Evolutionary conservation across 768 basidiomycete species (phyloP).

Genomic region (Phylloporus sp.): DNA sequence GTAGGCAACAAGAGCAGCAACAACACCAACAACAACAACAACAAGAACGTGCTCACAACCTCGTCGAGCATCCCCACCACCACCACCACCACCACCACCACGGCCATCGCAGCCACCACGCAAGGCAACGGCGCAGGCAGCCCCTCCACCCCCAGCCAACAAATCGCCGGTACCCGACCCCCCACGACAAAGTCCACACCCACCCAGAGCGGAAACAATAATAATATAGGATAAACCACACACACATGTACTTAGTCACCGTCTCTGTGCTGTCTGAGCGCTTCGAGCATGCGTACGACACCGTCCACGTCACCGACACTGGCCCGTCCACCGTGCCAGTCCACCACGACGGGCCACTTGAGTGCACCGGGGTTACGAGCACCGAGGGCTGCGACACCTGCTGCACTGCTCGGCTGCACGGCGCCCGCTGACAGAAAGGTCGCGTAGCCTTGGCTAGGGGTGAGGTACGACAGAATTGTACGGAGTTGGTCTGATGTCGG

Average conservation of each 20-base stretch:
- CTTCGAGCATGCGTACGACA: conserved; percentile 65
- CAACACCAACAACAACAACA: no score
- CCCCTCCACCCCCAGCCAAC: no score
- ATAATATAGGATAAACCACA: no score
- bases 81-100: not conserved
- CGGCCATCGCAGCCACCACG: not conserved
- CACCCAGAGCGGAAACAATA: no score
- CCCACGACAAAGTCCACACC: no score
- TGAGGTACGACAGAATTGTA: conserved; percentile 61
- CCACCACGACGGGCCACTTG: conserved; percentile 79
- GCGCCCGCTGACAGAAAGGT: conserved; percentile 50
- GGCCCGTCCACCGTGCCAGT: conserved; percentile 67
- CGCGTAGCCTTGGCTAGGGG: conserved; percentile 25
- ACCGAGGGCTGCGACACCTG: conserved; percentile 49
- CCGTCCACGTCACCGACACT: conserved; percentile 66
- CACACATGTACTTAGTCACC: conserved; percentile 48
- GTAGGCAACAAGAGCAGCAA: conserved; percentile 29
- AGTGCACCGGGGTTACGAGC: conserved; percentile 54
- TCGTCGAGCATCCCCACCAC: no score
- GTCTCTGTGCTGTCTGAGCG: conserved; percentile 60
- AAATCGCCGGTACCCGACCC: not conserved
- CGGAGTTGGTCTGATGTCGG: conserved; percentile 68
- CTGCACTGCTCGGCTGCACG: conserved; percentile 38
- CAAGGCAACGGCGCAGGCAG: not conserved
- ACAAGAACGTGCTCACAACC: not conserved